A percentile compares a stretch with the other conserved stretches of the same genome.
Conservation (phyloP, 2,329 filamentous ascomycete species). For the Penicillium griseofulvum region DNA sequence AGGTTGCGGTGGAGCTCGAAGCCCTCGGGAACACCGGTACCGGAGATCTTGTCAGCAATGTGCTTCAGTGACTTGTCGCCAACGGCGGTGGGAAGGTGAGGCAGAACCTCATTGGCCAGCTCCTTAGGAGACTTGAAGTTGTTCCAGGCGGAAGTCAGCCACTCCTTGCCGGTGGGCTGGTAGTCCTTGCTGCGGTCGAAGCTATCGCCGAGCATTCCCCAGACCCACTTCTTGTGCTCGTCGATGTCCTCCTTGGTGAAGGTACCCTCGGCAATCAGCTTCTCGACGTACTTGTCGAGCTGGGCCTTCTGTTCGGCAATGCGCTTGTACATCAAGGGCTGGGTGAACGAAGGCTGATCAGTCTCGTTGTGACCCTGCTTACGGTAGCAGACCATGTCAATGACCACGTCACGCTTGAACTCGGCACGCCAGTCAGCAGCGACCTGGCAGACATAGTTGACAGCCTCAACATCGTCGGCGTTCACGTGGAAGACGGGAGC, state of each 20-base stretch:
- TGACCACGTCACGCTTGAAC: slow-evolving; percentile 97
- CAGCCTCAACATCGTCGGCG: slow-evolving; percentile 94
- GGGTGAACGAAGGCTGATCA: slow-evolving; percentile 98
- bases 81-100: slow-evolving; percentile 84
- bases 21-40: slow-evolving; percentile 71
- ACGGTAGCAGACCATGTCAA: slow-evolving; percentile 97
- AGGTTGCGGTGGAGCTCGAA: slow-evolving; percentile 93
- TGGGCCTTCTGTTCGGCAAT: slow-evolving; percentile 81
- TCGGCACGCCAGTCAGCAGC: slow-evolving; percentile 97
- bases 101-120: slow-evolving; percentile 86
- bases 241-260: slow-evolving; percentile 98
- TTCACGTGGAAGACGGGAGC: slow-evolving; percentile 99
- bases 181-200: slow-evolving; percentile 98
- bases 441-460: slow-evolving; percentile 97
- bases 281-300: slow-evolving; percentile 86
- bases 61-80: slow-evolving; percentile 70
- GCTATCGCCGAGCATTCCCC: slow-evolving; percentile 97
- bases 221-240: slow-evolving; percentile 99
- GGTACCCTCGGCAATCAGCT: slow-evolving; percentile 85
- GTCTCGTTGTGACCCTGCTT: slow-evolving; percentile 99
- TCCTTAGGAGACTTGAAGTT: slow-evolving; percentile 99
- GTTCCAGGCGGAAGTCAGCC: slow-evolving; percentile 98
- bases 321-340: slow-evolving; percentile 98
- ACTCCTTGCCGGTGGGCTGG: slow-evolving; percentile 92
- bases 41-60: slow-evolving; percentile 77